Base-by-base conservation (phyloP, 1,139 yeast species). In the Taphrina populina region DNA sequence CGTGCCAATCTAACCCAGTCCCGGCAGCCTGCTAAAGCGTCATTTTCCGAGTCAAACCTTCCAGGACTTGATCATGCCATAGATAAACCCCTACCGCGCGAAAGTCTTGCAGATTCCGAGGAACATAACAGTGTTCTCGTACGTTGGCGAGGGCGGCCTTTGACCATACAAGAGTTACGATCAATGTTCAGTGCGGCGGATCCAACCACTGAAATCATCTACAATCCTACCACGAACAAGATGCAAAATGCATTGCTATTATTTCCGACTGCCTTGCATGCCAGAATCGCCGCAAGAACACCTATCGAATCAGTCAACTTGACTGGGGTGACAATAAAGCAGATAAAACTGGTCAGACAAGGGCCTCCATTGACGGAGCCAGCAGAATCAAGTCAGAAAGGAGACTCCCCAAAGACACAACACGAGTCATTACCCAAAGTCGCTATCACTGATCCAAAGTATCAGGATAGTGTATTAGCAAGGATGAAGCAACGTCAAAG, bases 61-160 rank as follows among this genome's bases (percentile, higher is more conserved):
- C n/a, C n/a, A n/a, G n/a, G n/a, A n/a, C n/a, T n/a, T n/a, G n/a
- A n/a, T n/a, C n/a, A n/a, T n/a, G n/a, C n/a, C n/a, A n/a, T n/a
- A n/a, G n/a, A n/a, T n/a, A n/a, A n/a, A n/a, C n/a, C n/a, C n/a
- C n/a, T n/a, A n/a, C n/a, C n/a, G n/a, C n/a, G n/a, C n/a, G n/a
- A n/a, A n/a, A n/a, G n/a, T n/a, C n/a, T n/a, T n/a, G n/a, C n/a
- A n/a, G n/a, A n/a, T n/a, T n/a, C n/a, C n/a, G n/a, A n/a, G n/a
- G n/a, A n/a, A n/a, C n/a, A 57, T 33, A 33, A 59, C 3, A 59
- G 61, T 5, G 19, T 60, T 19, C 34, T 34, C 26, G 36, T 60
- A 3, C 59, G 62, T 2, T 55, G 49, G 59, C 44, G 47, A 20
- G 24, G 24, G 13, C 49, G 32, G 11, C 27, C n/a, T 15, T 13